Conservation (phyloP, 2,329 filamentous ascomycete genomes). For the Mycosphaerelloides madeirae region DNA sequence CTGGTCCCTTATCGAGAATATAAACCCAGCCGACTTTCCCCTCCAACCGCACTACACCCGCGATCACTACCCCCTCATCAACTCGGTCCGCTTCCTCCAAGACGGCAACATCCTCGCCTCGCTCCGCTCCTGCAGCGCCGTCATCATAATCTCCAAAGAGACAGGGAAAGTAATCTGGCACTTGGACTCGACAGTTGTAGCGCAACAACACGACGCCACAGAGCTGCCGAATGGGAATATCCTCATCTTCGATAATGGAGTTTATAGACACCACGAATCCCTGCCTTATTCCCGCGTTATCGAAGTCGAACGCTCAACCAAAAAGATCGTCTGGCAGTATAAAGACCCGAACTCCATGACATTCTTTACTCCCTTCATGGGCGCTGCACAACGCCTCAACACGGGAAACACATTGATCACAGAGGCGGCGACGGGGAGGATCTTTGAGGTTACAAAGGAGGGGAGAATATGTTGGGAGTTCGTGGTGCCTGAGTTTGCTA, state of each 20-base stretch:
- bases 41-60: constrained; percentile 39
- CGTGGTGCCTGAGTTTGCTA: constrained; percentile 39
- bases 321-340: constrained; percentile 44
- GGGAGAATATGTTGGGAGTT: constrained; percentile 44
- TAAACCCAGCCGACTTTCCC: constrained; percentile 37
- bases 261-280: constrained; percentile 38
- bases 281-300: constrained; percentile 43
- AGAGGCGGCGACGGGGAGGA: constrained; percentile 41
- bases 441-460: constrained; percentile 42
- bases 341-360: constrained; percentile 37
- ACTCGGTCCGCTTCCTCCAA: constrained; percentile 37
- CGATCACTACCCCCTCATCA: constrained; percentile 46
- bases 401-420: constrained; percentile 43
- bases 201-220: constrained; percentile 44
- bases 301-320: constrained; percentile 36
- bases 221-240: constrained; percentile 42
- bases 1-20: constrained; percentile 42
- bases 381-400: constrained; percentile 39
- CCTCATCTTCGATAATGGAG: constrained; percentile 46
- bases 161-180: constrained; percentile 43
- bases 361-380: constrained; percentile 48
- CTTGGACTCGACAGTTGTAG: constrained; percentile 37
- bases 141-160: constrained; percentile 40
- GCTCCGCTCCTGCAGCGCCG: constrained; percentile 39
- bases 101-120: constrained; percentile 44